Evolutionary conservation across 2,329 filamentous ascomycete species (phyloP).

Genomic region (Fusarium aywerte): DNA sequence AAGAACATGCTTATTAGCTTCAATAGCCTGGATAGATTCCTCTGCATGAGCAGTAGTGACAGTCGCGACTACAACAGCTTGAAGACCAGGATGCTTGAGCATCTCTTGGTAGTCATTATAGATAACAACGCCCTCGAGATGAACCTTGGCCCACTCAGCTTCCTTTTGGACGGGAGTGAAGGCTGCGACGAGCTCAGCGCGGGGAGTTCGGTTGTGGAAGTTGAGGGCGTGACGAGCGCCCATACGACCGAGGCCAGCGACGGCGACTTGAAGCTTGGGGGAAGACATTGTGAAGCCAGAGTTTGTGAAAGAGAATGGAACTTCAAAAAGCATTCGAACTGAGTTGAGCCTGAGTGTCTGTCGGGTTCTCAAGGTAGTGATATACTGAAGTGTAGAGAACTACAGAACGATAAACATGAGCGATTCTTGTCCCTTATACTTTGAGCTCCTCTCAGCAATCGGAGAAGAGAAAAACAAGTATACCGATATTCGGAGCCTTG

Average conservation of each 20-base stretch:
- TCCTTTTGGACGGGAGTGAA: constrained; percentile 43
- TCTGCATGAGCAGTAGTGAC: constrained; percentile 44
- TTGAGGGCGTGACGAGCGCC: constrained; percentile 45
- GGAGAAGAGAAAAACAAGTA: background rate
- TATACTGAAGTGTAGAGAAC: background rate
- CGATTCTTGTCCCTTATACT: constrained; percentile 29
- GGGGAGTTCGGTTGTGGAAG: constrained; percentile 43
- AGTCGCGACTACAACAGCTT: constrained; percentile 44
- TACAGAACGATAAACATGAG: background rate
- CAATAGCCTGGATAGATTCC: constrained; percentile 45
- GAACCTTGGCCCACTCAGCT: constrained; percentile 39
- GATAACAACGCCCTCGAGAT: constrained; percentile 41
- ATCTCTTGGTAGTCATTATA: constrained; percentile 45
- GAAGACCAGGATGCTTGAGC: constrained; percentile 44
- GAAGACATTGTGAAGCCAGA: constrained; percentile 30
- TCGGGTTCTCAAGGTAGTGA: background rate
- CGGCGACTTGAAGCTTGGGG: constrained; percentile 42
- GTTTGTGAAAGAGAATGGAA: background rate
- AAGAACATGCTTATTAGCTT: constrained; percentile 44
- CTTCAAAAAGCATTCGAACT: background rate
- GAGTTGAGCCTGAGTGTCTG: background rate
- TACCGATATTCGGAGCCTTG: constrained; percentile 22
- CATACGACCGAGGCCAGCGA: constrained; percentile 45
- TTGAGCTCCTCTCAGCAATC: background rate
- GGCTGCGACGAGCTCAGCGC: constrained; percentile 42